Conservation (phyloP, 73 alveolate species). For the Paramecium pentaurelia region DNA sequence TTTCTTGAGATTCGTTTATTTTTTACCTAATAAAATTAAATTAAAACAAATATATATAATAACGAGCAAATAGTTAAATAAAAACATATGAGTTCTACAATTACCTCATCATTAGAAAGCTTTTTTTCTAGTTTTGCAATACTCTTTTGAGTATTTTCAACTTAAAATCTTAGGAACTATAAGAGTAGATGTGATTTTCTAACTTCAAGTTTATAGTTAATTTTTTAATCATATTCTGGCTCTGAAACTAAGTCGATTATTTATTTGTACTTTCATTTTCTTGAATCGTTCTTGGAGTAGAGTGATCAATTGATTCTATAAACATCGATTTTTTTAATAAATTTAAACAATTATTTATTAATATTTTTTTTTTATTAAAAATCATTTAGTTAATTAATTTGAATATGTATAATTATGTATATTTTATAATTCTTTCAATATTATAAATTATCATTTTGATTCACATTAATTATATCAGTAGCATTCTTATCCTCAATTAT, state of each 20-base stretch:
- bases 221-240: background rate
- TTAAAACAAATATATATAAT: background rate
- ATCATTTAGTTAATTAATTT: background rate
- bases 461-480: background rate
- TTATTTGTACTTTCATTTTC: background rate
- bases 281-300: background rate
- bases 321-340: background rate
- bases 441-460: background rate
- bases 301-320: background rate
- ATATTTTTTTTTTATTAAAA: background rate
- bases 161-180: background rate
- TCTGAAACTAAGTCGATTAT: background rate
- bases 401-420: background rate
- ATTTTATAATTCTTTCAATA: background rate
- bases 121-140: background rate
- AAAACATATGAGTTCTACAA: background rate
- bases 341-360: background rate
- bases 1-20: background rate
- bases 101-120: constrained; percentile 4
- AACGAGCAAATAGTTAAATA: background rate
- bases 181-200: background rate
- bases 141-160: background rate
- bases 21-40: constrained; percentile 10
- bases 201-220: background rate
- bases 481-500: background rate